phyloP scores from a whole-genome alignment of 2,329 filamentous ascomycete species.

The Pseudocercospora pini-densiflorae region DNA sequence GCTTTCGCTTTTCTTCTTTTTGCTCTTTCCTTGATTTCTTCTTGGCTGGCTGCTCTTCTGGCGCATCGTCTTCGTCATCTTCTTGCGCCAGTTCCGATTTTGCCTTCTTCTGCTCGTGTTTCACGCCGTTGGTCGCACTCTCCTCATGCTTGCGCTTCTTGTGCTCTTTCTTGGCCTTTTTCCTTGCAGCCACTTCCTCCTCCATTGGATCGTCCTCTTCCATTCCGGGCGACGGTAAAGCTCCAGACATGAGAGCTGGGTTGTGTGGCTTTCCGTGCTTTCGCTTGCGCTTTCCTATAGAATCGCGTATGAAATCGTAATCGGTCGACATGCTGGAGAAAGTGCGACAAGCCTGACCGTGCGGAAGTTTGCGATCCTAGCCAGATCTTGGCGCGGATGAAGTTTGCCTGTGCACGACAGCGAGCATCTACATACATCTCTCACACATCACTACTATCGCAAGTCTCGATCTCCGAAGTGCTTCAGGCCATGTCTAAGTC shows the following conservation, averaged over 20 bases:
- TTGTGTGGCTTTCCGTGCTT: slow-evolving; percentile 25
- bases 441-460: too few relatives aligned
- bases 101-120: slow-evolving; percentile 15
- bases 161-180: slow-evolving; percentile 39
- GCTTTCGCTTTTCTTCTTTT: slow-evolving; percentile 20
- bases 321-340: slow-evolving; percentile 29
- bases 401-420: too few relatives aligned
- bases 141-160: slow-evolving; percentile 39
- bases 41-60: slow-evolving; percentile 26
- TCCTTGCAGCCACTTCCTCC: slow-evolving; percentile 29
- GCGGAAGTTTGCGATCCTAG: background rate
- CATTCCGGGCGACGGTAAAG: slow-evolving; percentile 35
- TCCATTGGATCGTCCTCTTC: slow-evolving; percentile 29
- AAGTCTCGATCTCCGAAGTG: too few relatives aligned
- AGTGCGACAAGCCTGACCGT: background rate
- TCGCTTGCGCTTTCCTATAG: slow-evolving; percentile 33
- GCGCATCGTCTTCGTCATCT: slow-evolving; percentile 23
- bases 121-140: slow-evolving; percentile 15
- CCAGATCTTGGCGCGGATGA: too few relatives aligned
- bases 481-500: too few relatives aligned
- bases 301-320: slow-evolving; percentile 34
- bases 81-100: slow-evolving; percentile 17
- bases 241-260: slow-evolving; percentile 42
- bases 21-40: slow-evolving; percentile 35
- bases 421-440: too few relatives aligned